These are phyloP conservation scores for Vaccinium myrtillus DNA, from an alignment of 148 eudicot species.

Conservation along the genomic window DNA sequence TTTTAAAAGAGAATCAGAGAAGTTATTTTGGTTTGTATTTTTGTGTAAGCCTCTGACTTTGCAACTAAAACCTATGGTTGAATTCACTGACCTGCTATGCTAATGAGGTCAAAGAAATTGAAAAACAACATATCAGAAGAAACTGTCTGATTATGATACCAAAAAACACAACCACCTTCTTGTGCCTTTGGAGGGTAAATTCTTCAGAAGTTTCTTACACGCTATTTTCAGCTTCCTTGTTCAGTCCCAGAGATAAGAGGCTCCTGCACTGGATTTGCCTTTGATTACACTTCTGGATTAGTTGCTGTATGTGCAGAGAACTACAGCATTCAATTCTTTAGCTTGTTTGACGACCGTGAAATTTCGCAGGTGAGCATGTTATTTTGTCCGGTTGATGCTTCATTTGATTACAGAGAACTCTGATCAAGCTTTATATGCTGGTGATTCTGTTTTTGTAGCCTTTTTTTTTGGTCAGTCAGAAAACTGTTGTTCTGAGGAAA, in stretches of 20 bases:
- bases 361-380: conserved; percentile 62
- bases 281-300: conserved; percentile 57
- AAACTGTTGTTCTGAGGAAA: conserved; percentile 1
- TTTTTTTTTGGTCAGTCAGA: neutral
- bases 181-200: neutral
- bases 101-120: neutral
- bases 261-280: conserved; percentile 44
- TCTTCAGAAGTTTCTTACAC: conserved; percentile 19
- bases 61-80: neutral
- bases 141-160: neutral
- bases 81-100: neutral
- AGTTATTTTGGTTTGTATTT: neutral
- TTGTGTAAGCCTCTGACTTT: neutral
- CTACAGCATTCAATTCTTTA: conserved; percentile 80
- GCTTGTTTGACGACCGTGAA: conserved; percentile 83
- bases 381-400: neutral
- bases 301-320: conserved; percentile 70
- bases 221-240: conserved; percentile 76
- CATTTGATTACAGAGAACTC: neutral
- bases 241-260: conserved; percentile 52
- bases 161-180: neutral
- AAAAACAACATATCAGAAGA: neutral
- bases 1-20: neutral
- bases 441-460: neutral
- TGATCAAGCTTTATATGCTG: neutral